phyloP scores from a whole-genome alignment of 2,329 filamentous ascomycete species.

The Alternaria hordeiaustralica region DNA sequence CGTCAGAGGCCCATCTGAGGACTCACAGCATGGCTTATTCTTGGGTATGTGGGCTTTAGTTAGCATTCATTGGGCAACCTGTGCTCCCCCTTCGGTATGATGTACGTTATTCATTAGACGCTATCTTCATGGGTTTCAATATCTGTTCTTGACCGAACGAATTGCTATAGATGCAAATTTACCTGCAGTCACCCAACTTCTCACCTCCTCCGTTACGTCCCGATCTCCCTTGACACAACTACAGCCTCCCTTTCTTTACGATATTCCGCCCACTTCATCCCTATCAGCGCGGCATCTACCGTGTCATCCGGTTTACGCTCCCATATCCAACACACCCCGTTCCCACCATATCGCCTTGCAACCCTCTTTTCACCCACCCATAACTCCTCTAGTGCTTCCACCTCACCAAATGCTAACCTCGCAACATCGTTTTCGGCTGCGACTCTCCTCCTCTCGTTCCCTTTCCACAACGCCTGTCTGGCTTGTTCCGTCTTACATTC shows the following conservation, averaged over 20 bases:
- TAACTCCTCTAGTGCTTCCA: conserved; percentile 13
- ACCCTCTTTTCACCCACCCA: conserved; percentile 26
- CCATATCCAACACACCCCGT: conserved; percentile 19
- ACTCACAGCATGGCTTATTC: neutral
- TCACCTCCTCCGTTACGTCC: neutral
- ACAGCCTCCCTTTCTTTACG: conserved; percentile 18
- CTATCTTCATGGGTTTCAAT: neutral
- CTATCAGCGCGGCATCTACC: neutral
- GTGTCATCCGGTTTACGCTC: conserved; percentile 13
- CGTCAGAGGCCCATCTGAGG: neutral
- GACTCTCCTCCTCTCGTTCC: conserved; percentile 19
- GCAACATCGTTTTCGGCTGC: conserved; percentile 22
- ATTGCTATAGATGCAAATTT: neutral
- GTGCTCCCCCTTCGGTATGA: neutral
- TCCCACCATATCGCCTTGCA: conserved; percentile 10
- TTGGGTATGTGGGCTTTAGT: neutral
- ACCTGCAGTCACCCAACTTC: neutral
- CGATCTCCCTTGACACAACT: conserved; percentile 15
- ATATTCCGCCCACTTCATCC: conserved; percentile 14
- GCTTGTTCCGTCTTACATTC: conserved; percentile 16
- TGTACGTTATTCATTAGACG: neutral
- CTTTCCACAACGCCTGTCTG: conserved; percentile 14
- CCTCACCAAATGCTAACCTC: conserved; percentile 15
- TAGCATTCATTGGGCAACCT: neutral
- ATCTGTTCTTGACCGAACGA: neutral